Evolutionary conservation across 106 monocot species (phyloP).

Genomic region (Dioscorea alata): DNA sequence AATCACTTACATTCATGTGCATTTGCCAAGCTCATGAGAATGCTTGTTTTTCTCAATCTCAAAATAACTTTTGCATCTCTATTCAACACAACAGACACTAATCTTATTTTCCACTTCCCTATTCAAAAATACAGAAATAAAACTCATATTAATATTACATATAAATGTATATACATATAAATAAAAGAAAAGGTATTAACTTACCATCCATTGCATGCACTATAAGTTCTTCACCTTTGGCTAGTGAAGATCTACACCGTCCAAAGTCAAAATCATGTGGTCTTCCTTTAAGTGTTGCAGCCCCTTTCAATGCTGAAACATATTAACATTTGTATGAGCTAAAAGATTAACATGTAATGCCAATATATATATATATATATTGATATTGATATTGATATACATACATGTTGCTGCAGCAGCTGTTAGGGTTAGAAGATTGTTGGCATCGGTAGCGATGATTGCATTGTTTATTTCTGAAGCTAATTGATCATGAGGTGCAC

Average conservation of each 20-base stretch:
- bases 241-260: constrained; percentile 37
- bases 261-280: constrained; percentile 37
- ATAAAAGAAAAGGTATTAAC: too few species aligned
- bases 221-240: constrained; percentile 55
- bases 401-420: constrained; percentile 85
- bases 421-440: constrained; percentile 55
- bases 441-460: constrained; percentile 43
- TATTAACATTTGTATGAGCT: too few species aligned
- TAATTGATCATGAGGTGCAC: constrained; percentile 52
- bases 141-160: not conserved
- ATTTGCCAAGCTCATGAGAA: constrained; percentile 32
- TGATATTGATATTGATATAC: too few species aligned
- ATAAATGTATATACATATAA: too few species aligned
- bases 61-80: constrained; percentile 41
- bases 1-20: constrained; percentile 45
- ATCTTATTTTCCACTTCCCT: constrained; percentile 52
- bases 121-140: not conserved
- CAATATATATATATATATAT: too few species aligned
- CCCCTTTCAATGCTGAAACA: constrained; percentile 67
- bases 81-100: constrained; percentile 37
- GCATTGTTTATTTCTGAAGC: constrained; percentile 41
- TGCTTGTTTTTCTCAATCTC: constrained; percentile 47
- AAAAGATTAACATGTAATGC: too few species aligned
- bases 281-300: constrained; percentile 54
- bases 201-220: constrained; percentile 52